Conservation (phyloP, 352 stramenopile species). For the Phytophthora meadii region DNA sequence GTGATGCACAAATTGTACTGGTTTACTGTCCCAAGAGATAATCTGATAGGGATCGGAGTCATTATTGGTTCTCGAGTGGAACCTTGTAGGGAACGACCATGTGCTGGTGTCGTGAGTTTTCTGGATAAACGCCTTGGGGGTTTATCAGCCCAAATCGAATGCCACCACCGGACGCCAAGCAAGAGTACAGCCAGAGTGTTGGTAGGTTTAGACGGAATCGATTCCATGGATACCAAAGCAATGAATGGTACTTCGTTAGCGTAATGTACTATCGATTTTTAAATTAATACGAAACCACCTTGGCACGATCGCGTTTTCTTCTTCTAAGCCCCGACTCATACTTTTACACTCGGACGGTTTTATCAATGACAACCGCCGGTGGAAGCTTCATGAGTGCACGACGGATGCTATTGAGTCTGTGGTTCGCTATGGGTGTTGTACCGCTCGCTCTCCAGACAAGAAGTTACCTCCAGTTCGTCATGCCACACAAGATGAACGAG, state of each 20-base stretch:
- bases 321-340: no score
- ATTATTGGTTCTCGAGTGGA: conserved; percentile 5
- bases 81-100: conserved; percentile 11
- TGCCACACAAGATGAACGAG: conserved; percentile 22
- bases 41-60: conserved; percentile 7
- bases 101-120: conserved; percentile 13
- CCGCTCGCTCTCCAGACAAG: conserved; percentile 15
- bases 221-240: no score
- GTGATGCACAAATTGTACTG: conserved; percentile 17
- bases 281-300: no score
- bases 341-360: no score
- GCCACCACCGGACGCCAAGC: background rate
- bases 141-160: background rate
- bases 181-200: conserved; percentile 5
- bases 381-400: background rate
- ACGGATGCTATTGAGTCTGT: background rate
- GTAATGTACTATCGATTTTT: no score
- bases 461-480: conserved; percentile 29
- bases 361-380: no score
- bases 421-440: conserved; percentile 2
- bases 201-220: background rate
- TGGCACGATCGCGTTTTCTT: no score
- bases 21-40: conserved; percentile 9
- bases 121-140: conserved; percentile 8
- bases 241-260: no score